Percentiles rank a stretch among this genome's conserved stretches.
Conservation (phyloP, 192 early-diverging fungal species). For the Spizellomyces sp. region DNA sequence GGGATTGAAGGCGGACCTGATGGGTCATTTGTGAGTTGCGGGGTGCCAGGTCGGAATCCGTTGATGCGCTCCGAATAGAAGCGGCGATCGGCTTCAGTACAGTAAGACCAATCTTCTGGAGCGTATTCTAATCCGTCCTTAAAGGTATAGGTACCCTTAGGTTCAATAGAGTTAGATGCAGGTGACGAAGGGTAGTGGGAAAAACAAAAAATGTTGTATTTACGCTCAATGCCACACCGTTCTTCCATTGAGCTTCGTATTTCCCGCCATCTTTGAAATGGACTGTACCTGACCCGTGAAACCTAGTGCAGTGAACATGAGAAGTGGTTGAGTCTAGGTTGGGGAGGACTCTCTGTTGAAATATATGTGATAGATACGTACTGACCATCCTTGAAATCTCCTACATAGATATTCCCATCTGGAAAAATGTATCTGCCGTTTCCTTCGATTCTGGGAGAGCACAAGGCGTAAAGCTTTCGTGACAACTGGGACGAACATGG, state of each 20-base stretch:
- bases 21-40: constrained; percentile 40
- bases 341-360: not conserved
- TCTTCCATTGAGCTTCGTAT: constrained; percentile 55
- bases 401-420: constrained; percentile 59
- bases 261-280: constrained; percentile 55
- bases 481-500: too few relatives aligned
- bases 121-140: constrained; percentile 55
- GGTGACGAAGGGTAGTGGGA: too few relatives aligned
- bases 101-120: constrained; percentile 56
- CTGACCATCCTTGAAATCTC: constrained; percentile 61
- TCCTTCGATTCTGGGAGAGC: constrained; percentile 50
- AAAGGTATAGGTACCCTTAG: constrained; percentile 56
- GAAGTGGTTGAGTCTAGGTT: not conserved
- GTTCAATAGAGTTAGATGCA: not conserved
- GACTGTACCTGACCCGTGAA: constrained; percentile 59
- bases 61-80: constrained; percentile 54
- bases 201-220: too few relatives aligned
- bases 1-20: constrained; percentile 27
- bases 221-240: constrained; percentile 51
- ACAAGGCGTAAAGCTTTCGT: not conserved
- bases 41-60: constrained; percentile 49
- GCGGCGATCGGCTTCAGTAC: constrained; percentile 51
- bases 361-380: constrained; percentile 17
- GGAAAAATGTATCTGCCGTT: constrained; percentile 56
- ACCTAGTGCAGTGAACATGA: constrained; percentile 32